Conservation (phyloP, 768 basidiomycete species). For the Tylopilus sp. region DNA sequence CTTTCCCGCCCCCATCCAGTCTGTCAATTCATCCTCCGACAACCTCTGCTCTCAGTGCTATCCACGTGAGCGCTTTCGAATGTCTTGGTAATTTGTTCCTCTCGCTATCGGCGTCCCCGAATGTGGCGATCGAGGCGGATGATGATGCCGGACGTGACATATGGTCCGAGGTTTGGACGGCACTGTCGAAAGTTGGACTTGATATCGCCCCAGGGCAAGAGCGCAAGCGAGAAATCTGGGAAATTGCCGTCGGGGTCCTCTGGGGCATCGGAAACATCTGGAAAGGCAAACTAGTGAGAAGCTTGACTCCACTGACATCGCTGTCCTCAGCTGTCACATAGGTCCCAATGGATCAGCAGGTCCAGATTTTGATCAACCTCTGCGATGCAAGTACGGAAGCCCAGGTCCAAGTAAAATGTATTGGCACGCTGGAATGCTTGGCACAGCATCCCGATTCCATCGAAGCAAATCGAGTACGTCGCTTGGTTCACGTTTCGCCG, state of each 20-base stretch:
- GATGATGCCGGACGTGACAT: slow-evolving; percentile 47
- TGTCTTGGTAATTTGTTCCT: slow-evolving; percentile 89
- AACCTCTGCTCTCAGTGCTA: slow-evolving; percentile 77
- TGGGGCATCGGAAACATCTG: slow-evolving; percentile 86
- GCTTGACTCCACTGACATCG: background rate
- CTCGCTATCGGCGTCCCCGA: slow-evolving; percentile 54
- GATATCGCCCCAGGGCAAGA: slow-evolving; percentile 63
- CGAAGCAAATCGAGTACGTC: slow-evolving; percentile 48
- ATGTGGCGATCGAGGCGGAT: slow-evolving; percentile 41
- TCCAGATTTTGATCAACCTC: slow-evolving; percentile 62
- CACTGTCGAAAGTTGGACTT: slow-evolving; percentile 57
- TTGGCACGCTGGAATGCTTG: slow-evolving; percentile 83
- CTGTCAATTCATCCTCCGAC: slow-evolving; percentile 83
- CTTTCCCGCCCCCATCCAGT: slow-evolving; percentile 70
- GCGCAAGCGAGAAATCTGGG: slow-evolving; percentile 71
- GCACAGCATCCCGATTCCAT: slow-evolving; percentile 65
- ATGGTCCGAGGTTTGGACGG: slow-evolving; percentile 66
- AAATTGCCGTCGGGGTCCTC: slow-evolving; percentile 73
- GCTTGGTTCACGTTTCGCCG: slow-evolving; percentile 10
- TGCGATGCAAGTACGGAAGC: slow-evolving; percentile 55
- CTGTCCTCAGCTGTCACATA: slow-evolving; percentile 23
- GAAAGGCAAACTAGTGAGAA: slow-evolving; percentile 60
- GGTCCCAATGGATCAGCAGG: slow-evolving; percentile 59
- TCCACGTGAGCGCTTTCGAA: slow-evolving; percentile 83
- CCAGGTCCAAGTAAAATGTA: slow-evolving; percentile 65